A percentile compares a stretch with the other conserved stretches of the same genome.
phyloP scores from a whole-genome alignment of 75 land plant genomes.

The Gnetum montanum region DNA sequence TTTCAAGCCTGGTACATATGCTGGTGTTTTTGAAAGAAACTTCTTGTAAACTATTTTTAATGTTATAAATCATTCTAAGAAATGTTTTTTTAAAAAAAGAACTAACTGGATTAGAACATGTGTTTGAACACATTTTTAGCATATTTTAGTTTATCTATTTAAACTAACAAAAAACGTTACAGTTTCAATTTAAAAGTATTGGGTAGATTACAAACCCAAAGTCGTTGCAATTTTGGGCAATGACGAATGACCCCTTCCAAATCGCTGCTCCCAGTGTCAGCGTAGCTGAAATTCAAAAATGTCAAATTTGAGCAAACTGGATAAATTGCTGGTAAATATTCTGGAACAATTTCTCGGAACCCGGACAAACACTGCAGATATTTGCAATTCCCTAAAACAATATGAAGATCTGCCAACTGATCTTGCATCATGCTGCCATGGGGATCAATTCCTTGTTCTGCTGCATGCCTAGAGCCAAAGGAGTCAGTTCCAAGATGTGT shows the following conservation, averaged over 20 bases:
- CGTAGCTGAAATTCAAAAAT: constrained; percentile 76
- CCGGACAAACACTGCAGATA: constrained; percentile 64
- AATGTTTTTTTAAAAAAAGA: not conserved
- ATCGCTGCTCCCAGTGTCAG: constrained; percentile 36
- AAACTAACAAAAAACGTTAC: not conserved
- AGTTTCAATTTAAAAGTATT: not conserved
- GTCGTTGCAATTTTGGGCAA: constrained; percentile 51
- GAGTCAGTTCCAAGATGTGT: constrained; percentile 72
- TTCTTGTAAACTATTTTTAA: not conserved
- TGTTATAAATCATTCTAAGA: not conserved
- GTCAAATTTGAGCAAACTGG: constrained; percentile 52
- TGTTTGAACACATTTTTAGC: not conserved
- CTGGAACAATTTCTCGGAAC: constrained; percentile 50
- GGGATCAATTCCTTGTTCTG: constrained; percentile 18
- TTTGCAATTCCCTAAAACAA: constrained; percentile 39
- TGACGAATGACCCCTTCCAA: constrained; percentile 46
- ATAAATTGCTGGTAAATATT: constrained; percentile 38
- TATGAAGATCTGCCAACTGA: constrained; percentile 13
- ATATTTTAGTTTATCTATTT: not conserved
- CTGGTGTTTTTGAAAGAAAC: not conserved
- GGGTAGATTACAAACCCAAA: constrained; percentile 40
- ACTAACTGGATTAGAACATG: not conserved
- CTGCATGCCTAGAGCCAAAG: constrained; percentile 3
- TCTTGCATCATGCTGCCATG: not conserved
- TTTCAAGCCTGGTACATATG: too few relatives aligned